A percentile compares a stretch with the other conserved stretches of the same genome.
Evolutionary conservation across 306 rosid genomes (phyloP).

Genomic region (Canavalia ensiformis): DNA sequence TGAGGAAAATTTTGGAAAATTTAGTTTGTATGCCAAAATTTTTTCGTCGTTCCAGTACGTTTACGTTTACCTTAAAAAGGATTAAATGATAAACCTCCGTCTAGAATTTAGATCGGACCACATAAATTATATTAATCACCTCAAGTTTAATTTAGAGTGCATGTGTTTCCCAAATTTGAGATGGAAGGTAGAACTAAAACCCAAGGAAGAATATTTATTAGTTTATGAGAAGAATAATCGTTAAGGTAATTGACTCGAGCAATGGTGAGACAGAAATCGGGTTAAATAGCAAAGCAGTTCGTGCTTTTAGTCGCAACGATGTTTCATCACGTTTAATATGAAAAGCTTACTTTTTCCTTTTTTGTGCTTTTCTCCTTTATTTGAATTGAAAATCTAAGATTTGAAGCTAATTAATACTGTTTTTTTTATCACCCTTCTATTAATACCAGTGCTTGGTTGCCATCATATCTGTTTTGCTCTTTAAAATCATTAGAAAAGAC

Average conservation of each 20-base stretch:
- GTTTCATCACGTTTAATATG: slow-evolving; percentile 28
- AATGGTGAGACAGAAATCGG: not conserved
- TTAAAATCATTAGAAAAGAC: slow-evolving; percentile 26
- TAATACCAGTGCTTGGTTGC: slow-evolving; percentile 6
- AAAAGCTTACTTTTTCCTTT: slow-evolving; percentile 16
- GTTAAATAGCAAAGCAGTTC: not conserved
- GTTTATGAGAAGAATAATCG: not conserved
- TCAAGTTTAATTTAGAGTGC: not conserved
- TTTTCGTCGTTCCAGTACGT: too few relatives aligned
- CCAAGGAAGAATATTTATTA: not conserved
- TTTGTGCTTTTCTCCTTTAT: slow-evolving; percentile 30
- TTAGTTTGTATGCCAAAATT: not conserved
- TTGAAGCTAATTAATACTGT: slow-evolving; percentile 1
- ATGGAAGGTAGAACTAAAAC: not conserved
- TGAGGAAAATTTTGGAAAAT: too few relatives aligned
- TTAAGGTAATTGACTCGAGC: not conserved
- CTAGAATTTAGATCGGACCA: not conserved
- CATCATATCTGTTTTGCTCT: slow-evolving; percentile 24
- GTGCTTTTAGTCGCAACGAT: slow-evolving; percentile 12
- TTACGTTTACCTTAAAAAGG: not conserved
- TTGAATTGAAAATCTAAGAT: slow-evolving; percentile 44
- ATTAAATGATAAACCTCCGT: slow-evolving; percentile 1
- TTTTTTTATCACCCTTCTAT: slow-evolving; percentile 7
- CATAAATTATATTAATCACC: not conserved
- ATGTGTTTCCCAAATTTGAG: not conserved